phyloP scores from a whole-genome alignment of 305 asterid species.

The Petunia hybrid region DNA sequence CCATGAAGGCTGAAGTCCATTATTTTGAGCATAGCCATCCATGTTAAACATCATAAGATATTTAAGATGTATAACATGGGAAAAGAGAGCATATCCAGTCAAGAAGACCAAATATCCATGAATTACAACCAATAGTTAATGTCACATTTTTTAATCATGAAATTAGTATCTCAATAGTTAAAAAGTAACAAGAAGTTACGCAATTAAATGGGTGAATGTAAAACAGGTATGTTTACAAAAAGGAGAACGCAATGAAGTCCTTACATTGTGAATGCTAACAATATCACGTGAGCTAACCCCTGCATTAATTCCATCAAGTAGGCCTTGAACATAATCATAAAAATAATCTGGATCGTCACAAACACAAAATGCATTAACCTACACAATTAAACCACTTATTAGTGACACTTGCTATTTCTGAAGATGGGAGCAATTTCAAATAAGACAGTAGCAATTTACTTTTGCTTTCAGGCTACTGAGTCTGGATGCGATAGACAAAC shows the following conservation, averaged over 20 bases:
- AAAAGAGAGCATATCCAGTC: conserved; percentile 23
- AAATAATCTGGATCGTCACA: conserved; percentile 93
- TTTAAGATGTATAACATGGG: conserved; percentile 4
- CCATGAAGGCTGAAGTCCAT: not conserved
- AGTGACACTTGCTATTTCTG: not conserved
- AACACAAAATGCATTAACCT: conserved; percentile 88
- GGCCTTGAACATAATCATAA: conserved; percentile 73
- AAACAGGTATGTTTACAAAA: not conserved
- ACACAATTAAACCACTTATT: conserved; percentile 33
- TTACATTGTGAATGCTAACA: conserved; percentile 74
- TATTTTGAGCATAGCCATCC: conserved; percentile 6
- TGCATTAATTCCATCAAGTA: conserved; percentile 85
- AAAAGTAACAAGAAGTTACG: conserved; percentile 13
- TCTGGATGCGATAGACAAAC: conserved; percentile 78
- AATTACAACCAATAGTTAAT: conserved; percentile 3
- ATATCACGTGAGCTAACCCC: conserved; percentile 77
- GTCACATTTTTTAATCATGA: conserved; percentile 10
- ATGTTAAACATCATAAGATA: not conserved
- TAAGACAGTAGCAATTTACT: conserved; percentile 50
- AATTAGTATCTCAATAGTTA: not conserved
- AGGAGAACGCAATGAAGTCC: conserved; percentile 33
- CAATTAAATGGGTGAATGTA: conserved; percentile 19
- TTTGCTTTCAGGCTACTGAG: conserved; percentile 79
- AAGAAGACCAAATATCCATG: not conserved
- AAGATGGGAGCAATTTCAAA: not conserved